These are phyloP conservation scores for Asclepias syriaca DNA, from an alignment of 257 asterid species.

Conservation along the genomic window DNA sequence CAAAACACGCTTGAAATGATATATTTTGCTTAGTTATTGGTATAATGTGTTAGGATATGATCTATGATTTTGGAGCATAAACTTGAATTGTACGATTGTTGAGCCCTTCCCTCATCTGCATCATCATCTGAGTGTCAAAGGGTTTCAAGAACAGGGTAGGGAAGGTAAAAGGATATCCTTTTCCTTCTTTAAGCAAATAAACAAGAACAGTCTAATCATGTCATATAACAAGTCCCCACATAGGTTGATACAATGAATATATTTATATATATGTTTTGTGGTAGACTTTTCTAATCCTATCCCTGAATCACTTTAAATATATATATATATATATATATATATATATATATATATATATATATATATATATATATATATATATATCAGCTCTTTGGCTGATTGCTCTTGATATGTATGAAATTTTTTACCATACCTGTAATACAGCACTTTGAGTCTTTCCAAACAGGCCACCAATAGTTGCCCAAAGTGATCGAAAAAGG, in stretches of 20 bases:
- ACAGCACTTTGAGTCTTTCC: slow-evolving; percentile 4
- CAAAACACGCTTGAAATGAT: background rate
- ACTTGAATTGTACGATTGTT: background rate
- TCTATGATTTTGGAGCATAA: background rate
- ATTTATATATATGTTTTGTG: no score
- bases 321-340: no score
- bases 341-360: no score
- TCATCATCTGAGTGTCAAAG: no score
- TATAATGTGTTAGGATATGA: no score
- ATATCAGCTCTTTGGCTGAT: background rate
- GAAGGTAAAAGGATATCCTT: no score
- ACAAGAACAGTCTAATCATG: background rate
- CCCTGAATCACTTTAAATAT: background rate
- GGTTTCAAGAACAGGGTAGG: no score
- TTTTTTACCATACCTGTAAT: no score
- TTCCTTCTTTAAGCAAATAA: background rate
- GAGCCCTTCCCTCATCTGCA: no score
- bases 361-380: no score
- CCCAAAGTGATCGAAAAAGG: slow-evolving; percentile 82
- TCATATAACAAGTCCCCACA: background rate
- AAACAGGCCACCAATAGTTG: slow-evolving; percentile 79
- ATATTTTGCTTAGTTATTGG: no score
- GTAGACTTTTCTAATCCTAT: background rate
- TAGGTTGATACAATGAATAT: background rate
- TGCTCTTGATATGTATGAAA: background rate